Base-by-base conservation (phyloP, 139 green algal species). In the Bryopsis sp. region DNA sequence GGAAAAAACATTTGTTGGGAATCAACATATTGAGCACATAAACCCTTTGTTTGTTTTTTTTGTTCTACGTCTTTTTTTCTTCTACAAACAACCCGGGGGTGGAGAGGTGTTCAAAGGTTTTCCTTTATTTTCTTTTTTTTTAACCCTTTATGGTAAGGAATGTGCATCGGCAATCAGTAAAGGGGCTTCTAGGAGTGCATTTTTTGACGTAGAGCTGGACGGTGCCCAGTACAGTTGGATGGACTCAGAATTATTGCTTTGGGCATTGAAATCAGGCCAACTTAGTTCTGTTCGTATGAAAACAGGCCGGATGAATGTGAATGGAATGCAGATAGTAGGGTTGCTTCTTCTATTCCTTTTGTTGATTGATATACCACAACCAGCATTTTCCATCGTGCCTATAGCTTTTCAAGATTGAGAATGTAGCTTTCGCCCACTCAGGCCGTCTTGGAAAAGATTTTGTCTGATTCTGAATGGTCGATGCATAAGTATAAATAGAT, bases 151-250 rank as follows among this genome's bases (percentile, higher is more conserved):
- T 33, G 24, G 48, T 31, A 35, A 69, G 62, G 62, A 69, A 48
- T 69, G 31, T 5, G 62, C 62, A 4, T 36, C 62, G 26, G 15
- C 37, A 8, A 15, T 69, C 3, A 11, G 6, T 8, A 48, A 35
- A 24, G 28, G n/a, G 22, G 37, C 62, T 7, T 37, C 62, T 39
- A 54, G 54, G 29, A n/a, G 38, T 4, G 22, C 26, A 6, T 19
- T 69, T 4, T 37, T 69, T 35, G 62, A 69, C n/a, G 39, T 57
- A n/a, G 62, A 69, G 54, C 29, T 69, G 26, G 62, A 69, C 54
- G 62, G 35, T 58, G 62, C 62, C n/a, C 31, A 48, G 35, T 54
- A 36, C 6, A 48, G 62, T 35, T 69, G 62, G 62, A 8, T 69
- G 24, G 43, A 69, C 29, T 19, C 15, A 11, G 3, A 48, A 8